Evolutionary conservation across 768 basidiomycete species (phyloP).

Genomic region (Chalciporus chontae): DNA sequence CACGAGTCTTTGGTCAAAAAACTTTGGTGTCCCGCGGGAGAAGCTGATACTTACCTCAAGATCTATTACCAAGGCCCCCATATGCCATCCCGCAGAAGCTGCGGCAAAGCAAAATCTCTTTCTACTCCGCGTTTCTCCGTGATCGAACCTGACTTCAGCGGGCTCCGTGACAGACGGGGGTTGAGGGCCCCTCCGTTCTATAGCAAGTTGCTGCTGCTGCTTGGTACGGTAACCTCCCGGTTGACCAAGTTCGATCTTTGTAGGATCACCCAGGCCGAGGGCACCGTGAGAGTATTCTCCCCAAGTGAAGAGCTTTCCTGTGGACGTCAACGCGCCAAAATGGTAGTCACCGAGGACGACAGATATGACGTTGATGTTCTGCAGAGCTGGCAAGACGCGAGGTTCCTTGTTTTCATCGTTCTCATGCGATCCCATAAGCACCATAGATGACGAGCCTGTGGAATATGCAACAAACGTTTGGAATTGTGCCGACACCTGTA

Average conservation of each 20-base stretch:
- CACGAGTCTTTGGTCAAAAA: constrained; percentile 2
- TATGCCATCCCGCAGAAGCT: constrained; percentile 89
- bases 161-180: constrained; percentile 54
- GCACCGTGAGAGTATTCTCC: constrained; percentile 75
- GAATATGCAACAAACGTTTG: constrained; percentile 80
- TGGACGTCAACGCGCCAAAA: constrained; percentile 74
- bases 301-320: constrained; percentile 80
- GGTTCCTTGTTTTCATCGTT: constrained; percentile 45
- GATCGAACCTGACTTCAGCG: constrained; percentile 70
- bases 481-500: constrained; percentile 83
- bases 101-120: constrained; percentile 76
- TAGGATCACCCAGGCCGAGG: constrained; percentile 81
- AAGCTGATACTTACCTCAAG: constrained; percentile 50
- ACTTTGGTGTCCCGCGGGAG: background rate
- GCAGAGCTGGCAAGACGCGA: constrained; percentile 67
- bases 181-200: constrained; percentile 1
- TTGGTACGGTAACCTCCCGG: constrained; percentile 58
- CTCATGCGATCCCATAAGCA: constrained; percentile 64
- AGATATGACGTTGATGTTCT: constrained; percentile 77
- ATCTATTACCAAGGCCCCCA: constrained; percentile 84
- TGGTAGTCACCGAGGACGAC: constrained; percentile 94
- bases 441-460: constrained; percentile 62
- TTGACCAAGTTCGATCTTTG: constrained; percentile 43
- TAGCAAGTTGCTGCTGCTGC: constrained; percentile 32
- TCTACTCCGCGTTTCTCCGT: constrained; percentile 44